Conservation (phyloP, 495 filamentous ascomycete species). For the Zalerion maritima region DNA sequence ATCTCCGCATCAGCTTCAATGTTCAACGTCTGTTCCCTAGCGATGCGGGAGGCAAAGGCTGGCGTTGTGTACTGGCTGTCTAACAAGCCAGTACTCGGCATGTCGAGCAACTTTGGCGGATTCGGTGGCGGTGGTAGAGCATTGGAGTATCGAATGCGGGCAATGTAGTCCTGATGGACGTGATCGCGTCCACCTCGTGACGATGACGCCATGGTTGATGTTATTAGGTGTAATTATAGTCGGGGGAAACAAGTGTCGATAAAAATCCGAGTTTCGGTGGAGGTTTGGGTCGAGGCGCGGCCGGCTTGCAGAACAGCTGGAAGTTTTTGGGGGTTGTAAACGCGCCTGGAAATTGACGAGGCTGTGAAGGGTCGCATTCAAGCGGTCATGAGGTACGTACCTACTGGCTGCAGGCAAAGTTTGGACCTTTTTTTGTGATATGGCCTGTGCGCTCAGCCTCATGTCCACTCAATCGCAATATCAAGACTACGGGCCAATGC, state of each 20-base stretch:
- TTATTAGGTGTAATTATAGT: slow-evolving; percentile 8
- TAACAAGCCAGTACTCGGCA: slow-evolving; percentile 78
- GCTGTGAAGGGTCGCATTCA: too few species aligned
- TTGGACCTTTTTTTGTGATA: too few species aligned
- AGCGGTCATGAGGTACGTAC: too few species aligned
- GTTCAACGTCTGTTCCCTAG: slow-evolving; percentile 81
- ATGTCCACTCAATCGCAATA: too few species aligned
- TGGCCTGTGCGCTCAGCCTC: too few species aligned
- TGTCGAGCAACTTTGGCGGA: slow-evolving; percentile 90
- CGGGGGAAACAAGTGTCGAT: slow-evolving; percentile 1
- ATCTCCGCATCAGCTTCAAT: slow-evolving; percentile 96
- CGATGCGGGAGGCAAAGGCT: slow-evolving; percentile 72
- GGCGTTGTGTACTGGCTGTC: slow-evolving; percentile 73
- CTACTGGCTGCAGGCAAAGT: too few species aligned
- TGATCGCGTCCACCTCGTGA: slow-evolving; percentile 18
- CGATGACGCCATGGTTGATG: slow-evolving; percentile 27
- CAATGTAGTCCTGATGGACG: slow-evolving; percentile 89
- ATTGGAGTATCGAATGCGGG: slow-evolving; percentile 87
- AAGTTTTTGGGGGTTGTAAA: too few species aligned
- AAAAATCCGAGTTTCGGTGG: too few species aligned
- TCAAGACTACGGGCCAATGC: too few species aligned
- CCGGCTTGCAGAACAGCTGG: too few species aligned
- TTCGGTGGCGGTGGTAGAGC: slow-evolving; percentile 81
- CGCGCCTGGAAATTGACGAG: too few species aligned
- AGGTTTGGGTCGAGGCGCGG: too few species aligned